A percentile compares a stretch with the other conserved stretches of the same genome.
Evolutionary conservation across 2,329 filamentous ascomycete species (phyloP).

Genomic region (Catunica adiposa): DNA sequence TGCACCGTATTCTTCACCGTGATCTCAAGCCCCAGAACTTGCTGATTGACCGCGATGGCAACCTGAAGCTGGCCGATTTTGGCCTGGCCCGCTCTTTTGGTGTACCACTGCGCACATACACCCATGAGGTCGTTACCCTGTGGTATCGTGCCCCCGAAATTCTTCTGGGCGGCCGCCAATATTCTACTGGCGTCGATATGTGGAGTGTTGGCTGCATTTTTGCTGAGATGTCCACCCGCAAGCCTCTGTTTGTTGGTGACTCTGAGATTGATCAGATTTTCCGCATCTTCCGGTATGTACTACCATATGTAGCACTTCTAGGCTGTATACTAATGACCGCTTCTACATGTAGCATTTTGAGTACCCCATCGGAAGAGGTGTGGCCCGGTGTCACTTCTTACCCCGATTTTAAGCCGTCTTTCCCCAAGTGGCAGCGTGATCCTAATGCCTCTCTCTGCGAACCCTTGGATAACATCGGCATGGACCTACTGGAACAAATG

Average conservation of each 20-base stretch:
- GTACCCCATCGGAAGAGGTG: slow-evolving; percentile 63
- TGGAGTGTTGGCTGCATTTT: slow-evolving; percentile 93
- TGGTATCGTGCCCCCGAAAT: slow-evolving; percentile 91
- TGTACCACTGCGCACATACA: slow-evolving; percentile 79
- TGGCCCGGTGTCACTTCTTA: slow-evolving; percentile 93
- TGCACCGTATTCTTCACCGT: slow-evolving; percentile 71
- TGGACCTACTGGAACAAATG: slow-evolving; percentile 52
- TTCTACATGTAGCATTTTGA: slow-evolving; percentile 35
- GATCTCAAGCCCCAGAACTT: slow-evolving; percentile 86
- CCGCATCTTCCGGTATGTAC: slow-evolving; percentile 46
- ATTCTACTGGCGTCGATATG: slow-evolving; percentile 90
- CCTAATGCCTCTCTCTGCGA: slow-evolving; percentile 48
- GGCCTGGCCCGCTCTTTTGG: slow-evolving; percentile 80
- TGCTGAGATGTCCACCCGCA: slow-evolving; percentile 89
- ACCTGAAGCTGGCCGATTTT: slow-evolving; percentile 82
- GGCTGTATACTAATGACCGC: not conserved
- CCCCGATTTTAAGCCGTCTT: slow-evolving; percentile 82
- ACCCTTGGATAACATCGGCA: slow-evolving; percentile 53
- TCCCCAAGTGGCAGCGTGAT: slow-evolving; percentile 77
- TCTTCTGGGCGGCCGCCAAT: slow-evolving; percentile 75
- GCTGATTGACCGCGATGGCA: slow-evolving; percentile 70
- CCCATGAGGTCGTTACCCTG: slow-evolving; percentile 84
- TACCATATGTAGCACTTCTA: not conserved
- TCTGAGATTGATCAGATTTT: slow-evolving; percentile 41
- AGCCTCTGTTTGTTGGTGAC: slow-evolving; percentile 82